Evolutionary conservation across 2,329 filamentous ascomycete genomes (phyloP).

Genomic region (Microdochium paspali): DNA sequence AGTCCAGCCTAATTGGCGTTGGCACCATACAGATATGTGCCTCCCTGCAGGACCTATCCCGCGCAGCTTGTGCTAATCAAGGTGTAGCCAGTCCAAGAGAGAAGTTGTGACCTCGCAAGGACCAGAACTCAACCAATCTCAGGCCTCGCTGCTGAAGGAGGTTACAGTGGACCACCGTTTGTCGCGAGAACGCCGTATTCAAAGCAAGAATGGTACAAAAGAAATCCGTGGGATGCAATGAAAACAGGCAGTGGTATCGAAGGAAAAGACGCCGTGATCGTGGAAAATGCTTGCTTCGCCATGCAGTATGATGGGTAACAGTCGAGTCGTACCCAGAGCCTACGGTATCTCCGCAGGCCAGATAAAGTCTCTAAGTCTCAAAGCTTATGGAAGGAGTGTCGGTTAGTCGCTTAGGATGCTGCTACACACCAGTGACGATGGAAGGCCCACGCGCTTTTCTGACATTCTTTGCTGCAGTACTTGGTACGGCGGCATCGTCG

Average conservation of each 20-base stretch:
- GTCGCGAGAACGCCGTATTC: not conserved
- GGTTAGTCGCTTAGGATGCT: slow-evolving; percentile 41
- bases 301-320: slow-evolving; percentile 23
- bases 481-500: slow-evolving; percentile 92
- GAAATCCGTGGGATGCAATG: slow-evolving; percentile 20
- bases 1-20: no score
- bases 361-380: slow-evolving; percentile 3
- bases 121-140: no score
- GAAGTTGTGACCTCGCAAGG: no score
- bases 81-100: no score
- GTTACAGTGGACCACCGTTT: not conserved
- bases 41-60: no score
- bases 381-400: slow-evolving; percentile 4
- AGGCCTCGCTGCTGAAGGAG: no score
- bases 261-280: slow-evolving; percentile 24
- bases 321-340: slow-evolving; percentile 25
- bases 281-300: slow-evolving; percentile 27
- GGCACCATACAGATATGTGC: no score
- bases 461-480: slow-evolving; percentile 99
- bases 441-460: slow-evolving; percentile 97
- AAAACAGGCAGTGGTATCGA: slow-evolving; percentile 25
- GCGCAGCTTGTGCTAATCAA: no score
- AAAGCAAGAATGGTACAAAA: slow-evolving; percentile 14
- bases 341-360: slow-evolving; percentile 14
- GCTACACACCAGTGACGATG: slow-evolving; percentile 96